phyloP scores from a whole-genome alignment of 257 asterid genomes.

The Penstemon barbatus region DNA sequence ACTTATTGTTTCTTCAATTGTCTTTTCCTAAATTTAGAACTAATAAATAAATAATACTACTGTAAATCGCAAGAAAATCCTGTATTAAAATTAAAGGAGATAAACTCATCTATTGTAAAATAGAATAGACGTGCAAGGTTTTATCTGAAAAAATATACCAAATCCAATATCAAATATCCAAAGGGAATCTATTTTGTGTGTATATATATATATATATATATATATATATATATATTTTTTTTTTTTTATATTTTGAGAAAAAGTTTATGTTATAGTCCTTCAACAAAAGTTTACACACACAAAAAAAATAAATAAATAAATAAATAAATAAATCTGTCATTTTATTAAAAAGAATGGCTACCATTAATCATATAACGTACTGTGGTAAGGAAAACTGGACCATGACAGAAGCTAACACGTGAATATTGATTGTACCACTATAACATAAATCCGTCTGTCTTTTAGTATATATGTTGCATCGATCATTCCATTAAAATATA shows the following conservation, averaged over 20 bases:
- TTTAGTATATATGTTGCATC: neutral
- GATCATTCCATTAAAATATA: neutral
- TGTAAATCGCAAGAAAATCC: neutral
- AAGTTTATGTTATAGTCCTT: too few species aligned
- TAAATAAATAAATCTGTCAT: too few species aligned
- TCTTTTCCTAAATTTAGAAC: conserved; percentile 17
- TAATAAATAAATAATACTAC: neutral
- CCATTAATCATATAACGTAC: neutral
- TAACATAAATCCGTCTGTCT: conserved; percentile 27
- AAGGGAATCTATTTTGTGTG: too few species aligned
- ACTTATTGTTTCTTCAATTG: neutral
- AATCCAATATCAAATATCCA: too few species aligned
- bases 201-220: too few species aligned
- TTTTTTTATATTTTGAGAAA: too few species aligned
- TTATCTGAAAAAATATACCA: neutral
- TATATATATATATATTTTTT: too few species aligned
- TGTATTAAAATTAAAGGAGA: neutral
- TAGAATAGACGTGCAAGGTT: too few species aligned
- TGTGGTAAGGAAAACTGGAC: neutral
- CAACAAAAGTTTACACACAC: too few species aligned
- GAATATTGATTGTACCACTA: conserved; percentile 24
- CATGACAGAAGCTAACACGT: conserved; percentile 21
- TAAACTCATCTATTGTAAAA: neutral
- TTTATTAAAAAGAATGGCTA: too few species aligned
- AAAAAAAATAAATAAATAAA: too few species aligned